These are phyloP conservation scores for Botrytis medusae DNA, from an alignment of 2,329 filamentous ascomycete species.

Conservation along the genomic window DNA sequence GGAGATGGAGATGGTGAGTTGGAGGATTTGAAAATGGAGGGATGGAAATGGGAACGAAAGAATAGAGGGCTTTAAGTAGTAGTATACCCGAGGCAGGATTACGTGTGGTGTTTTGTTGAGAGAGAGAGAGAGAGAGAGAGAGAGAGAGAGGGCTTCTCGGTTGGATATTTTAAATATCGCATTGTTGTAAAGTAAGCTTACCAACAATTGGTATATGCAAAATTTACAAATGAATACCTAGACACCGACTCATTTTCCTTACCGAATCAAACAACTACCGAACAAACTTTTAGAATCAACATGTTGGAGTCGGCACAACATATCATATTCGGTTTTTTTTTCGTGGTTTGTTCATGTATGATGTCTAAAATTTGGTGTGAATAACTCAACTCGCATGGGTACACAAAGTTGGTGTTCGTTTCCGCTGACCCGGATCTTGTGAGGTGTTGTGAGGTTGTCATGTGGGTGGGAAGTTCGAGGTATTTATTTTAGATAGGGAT, in stretches of 20 bases:
- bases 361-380: neutral
- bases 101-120: fast-evolving
- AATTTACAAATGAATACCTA: neutral
- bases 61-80: neutral
- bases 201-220: neutral
- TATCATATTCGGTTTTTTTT: neutral
- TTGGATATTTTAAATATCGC: neutral
- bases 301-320: neutral
- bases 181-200: neutral
- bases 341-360: neutral
- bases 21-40: too few species aligned
- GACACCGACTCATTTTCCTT: neutral
- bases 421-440: neutral
- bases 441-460: neutral
- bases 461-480: neutral
- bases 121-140: neutral
- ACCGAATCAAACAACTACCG: neutral
- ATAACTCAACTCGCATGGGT: too few species aligned
- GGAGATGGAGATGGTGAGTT: neutral
- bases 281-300: neutral
- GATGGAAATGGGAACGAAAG: neutral
- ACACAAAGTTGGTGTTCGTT: neutral
- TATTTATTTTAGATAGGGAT: neutral
- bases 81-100: neutral
- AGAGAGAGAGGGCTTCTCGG: neutral